phyloP scores from a whole-genome alignment of 257 asterid species.

The Thymus mandschuricus region DNA sequence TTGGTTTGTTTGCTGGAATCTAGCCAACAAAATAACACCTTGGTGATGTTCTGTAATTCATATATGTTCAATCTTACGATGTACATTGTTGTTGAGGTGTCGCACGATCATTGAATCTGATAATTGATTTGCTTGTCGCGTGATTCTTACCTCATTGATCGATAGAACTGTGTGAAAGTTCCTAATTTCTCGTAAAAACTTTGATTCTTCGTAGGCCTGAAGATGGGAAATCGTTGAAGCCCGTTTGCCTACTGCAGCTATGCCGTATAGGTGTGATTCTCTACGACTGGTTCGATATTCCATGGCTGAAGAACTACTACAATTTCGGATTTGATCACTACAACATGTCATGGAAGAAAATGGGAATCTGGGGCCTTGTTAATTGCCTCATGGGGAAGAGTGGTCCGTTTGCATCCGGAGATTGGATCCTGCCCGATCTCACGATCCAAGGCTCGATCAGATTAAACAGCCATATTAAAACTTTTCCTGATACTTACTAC shows the following conservation, averaged over 20 bases:
- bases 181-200: not conserved
- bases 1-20: not conserved
- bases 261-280: constrained; percentile 86
- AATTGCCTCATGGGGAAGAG: constrained; percentile 71
- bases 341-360: constrained; percentile 76
- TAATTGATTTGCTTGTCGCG: not conserved
- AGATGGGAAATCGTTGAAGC: constrained; percentile 82
- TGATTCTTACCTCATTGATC: not conserved
- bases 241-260: constrained; percentile 74
- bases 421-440: constrained; percentile 97
- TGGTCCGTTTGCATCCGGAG: constrained; percentile 92
- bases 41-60: not conserved
- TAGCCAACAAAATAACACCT: not conserved
- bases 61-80: not conserved
- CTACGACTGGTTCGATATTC: constrained; percentile 88
- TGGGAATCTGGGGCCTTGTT: constrained; percentile 81
- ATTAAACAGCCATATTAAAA: constrained; percentile 62
- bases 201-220: constrained; percentile 62
- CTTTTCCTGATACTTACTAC: constrained; percentile 83
- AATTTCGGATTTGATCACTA: constrained; percentile 95
- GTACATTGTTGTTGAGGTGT: constrained; percentile 5
- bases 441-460: constrained; percentile 80
- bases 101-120: not conserved
- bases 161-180: not conserved
- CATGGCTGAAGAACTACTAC: constrained; percentile 77